These are phyloP conservation scores for Gossypioides kirkii DNA, from an alignment of 345 rosid genomes.

Conservation along the genomic window DNA sequence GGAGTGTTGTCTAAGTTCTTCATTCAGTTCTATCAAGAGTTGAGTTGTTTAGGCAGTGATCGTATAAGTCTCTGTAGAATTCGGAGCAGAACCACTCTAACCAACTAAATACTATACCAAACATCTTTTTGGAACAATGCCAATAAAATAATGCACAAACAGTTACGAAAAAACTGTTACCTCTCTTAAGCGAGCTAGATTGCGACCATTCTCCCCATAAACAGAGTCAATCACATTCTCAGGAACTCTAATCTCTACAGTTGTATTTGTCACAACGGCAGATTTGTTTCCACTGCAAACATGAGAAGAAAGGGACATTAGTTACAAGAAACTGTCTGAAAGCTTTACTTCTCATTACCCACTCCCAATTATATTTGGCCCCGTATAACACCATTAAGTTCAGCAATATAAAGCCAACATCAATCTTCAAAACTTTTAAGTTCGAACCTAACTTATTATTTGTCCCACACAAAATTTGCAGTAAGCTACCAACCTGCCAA, in stretches of 20 bases:
- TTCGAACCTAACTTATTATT: background rate
- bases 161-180: slow-evolving; percentile 23
- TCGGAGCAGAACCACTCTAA: slow-evolving; percentile 7
- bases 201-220: slow-evolving; percentile 77
- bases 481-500: slow-evolving; percentile 56
- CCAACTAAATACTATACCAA: background rate
- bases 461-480: background rate
- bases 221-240: slow-evolving; percentile 68
- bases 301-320: slow-evolving; percentile 13
- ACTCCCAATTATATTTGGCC: background rate
- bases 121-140: background rate
- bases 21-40: background rate
- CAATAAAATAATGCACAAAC: background rate
- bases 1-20: background rate
- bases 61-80: slow-evolving; percentile 1
- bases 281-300: slow-evolving; percentile 67
- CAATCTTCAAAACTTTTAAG: background rate
- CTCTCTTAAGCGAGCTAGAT: slow-evolving; percentile 74
- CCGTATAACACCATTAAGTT: background rate
- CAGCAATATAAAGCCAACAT: background rate
- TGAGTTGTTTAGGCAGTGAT: background rate
- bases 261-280: slow-evolving; percentile 79
- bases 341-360: background rate
- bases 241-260: slow-evolving; percentile 76
- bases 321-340: background rate